Conservation (phyloP, 441 rosid genomes). For the Aquilaria agallochum region DNA sequence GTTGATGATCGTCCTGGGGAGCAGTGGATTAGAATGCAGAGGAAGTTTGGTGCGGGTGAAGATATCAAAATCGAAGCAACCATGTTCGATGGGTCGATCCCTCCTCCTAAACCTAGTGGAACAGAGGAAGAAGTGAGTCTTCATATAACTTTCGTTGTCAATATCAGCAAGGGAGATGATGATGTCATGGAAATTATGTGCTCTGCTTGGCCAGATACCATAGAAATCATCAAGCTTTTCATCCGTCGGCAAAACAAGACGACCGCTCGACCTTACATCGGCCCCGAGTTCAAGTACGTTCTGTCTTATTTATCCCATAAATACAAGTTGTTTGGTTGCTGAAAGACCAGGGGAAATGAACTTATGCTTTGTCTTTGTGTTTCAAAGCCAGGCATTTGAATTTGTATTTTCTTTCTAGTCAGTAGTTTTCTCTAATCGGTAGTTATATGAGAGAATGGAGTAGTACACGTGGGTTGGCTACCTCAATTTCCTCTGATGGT, state of each 20-base stretch:
- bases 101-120: conserved; percentile 30
- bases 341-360: not conserved
- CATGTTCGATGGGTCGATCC: conserved; percentile 71
- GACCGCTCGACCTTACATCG: conserved; percentile 34
- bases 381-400: no score
- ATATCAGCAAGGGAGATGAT: conserved; percentile 48
- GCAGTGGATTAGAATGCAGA: conserved; percentile 73
- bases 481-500: conserved; percentile 4
- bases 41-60: conserved; percentile 53
- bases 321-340: not conserved
- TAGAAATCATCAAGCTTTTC: conserved; percentile 54
- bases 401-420: no score
- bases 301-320: not conserved
- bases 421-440: no score
- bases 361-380: no score
- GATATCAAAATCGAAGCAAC: conserved; percentile 76
- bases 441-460: no score
- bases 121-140: conserved; percentile 31
- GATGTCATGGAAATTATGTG: conserved; percentile 66
- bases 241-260: conserved; percentile 26
- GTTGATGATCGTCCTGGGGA: conserved; percentile 69
- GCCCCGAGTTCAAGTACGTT: conserved; percentile 73
- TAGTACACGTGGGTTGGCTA: no score
- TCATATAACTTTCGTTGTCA: conserved; percentile 66
- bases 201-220: conserved; percentile 74